Base-by-base conservation (phyloP, 1,284 basidiomycete genomes). In the Marasmius fiardii region DNA sequence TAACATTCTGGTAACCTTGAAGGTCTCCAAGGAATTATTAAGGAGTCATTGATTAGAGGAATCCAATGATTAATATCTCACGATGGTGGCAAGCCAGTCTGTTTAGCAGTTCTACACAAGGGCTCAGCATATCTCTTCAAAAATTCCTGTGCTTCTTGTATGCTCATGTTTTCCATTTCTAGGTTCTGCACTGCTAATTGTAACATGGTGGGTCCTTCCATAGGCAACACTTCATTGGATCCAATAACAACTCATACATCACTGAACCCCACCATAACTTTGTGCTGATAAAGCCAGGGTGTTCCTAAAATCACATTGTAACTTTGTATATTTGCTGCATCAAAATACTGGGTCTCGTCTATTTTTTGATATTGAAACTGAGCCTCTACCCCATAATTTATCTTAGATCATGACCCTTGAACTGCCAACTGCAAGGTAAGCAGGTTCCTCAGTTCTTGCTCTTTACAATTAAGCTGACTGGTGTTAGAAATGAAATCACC, bases 221-320 rank as follows among this genome's bases (percentile, higher is more conserved):
- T 62, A 0, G 56, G 59, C 0, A 54, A 18, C 0, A 63, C 45
- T 0, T 33, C 12, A 0, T 28, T 10, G 1, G 59, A 64, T 0
- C 67, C 65, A 10, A 71, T 26, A 0, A 63, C n/a, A 0, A 70
- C 58, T 1, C 23, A 3, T 0, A 24, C 33, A 1, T 39, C 37
- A 18, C 63, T 60, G 0, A 65, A 51, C 0, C 60, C 57, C 4
- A 66, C 0, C 3, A 48, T 43, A 0, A 65, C 59, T 3, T 62
- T 6, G 43, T 71, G 68, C 26, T 71, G 68, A 24, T 58, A 71
- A 10, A 71, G 20, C 50, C 65, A 72, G 0, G 65, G 71, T 1
- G 67, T 71, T 0, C 68, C 64, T 0, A 71, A 57, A 4, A 72
- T 69, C 0, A 70, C 1, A 35, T 72, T 64, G 49, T 71, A 71